Evolutionary conservation across 148 eudicot genomes (phyloP).

Genomic region (Chenopodium quinoa): DNA sequence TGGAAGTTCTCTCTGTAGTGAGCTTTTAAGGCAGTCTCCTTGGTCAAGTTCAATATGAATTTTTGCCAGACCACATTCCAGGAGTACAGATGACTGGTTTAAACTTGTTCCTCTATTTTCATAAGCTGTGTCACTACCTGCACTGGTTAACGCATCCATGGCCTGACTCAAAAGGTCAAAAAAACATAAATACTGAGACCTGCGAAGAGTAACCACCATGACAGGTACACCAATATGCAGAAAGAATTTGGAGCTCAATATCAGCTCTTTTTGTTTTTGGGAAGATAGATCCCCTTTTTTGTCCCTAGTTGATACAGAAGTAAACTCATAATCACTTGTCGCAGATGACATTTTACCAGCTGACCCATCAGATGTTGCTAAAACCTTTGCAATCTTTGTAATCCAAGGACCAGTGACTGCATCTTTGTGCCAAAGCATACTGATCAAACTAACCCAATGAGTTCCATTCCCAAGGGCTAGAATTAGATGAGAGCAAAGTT

Average conservation of each 20-base stretch:
- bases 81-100: slow-evolving; percentile 59
- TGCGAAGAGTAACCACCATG: slow-evolving; percentile 44
- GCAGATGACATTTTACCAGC: slow-evolving; percentile 36
- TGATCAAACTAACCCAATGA: slow-evolving; percentile 47
- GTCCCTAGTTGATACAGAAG: slow-evolving; percentile 63
- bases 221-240: slow-evolving; percentile 58
- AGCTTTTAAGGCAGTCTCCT: slow-evolving; percentile 42
- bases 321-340: slow-evolving; percentile 58
- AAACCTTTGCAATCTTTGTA: slow-evolving; percentile 56
- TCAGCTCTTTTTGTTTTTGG: slow-evolving; percentile 51
- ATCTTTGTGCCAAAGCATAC: slow-evolving; percentile 67
- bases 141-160: slow-evolving; percentile 36
- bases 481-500: slow-evolving; percentile 44
- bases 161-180: slow-evolving; percentile 50
- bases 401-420: slow-evolving; percentile 70
- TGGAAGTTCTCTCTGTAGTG: slow-evolving; percentile 78
- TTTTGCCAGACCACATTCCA: slow-evolving; percentile 65
- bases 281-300: slow-evolving; percentile 45
- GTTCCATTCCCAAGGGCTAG: slow-evolving; percentile 44
- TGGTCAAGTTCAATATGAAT: slow-evolving; percentile 48
- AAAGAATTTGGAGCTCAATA: slow-evolving; percentile 61
- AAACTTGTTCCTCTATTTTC: slow-evolving; percentile 28
- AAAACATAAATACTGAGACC: slow-evolving; percentile 45
- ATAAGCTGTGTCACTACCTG: slow-evolving; percentile 33
- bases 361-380: slow-evolving; percentile 63